Evolutionary conservation across 1,139 yeast species (phyloP), one percentile per base, ranked within the genome.

Genomic region (Sugiyamaella sp.): DNA sequence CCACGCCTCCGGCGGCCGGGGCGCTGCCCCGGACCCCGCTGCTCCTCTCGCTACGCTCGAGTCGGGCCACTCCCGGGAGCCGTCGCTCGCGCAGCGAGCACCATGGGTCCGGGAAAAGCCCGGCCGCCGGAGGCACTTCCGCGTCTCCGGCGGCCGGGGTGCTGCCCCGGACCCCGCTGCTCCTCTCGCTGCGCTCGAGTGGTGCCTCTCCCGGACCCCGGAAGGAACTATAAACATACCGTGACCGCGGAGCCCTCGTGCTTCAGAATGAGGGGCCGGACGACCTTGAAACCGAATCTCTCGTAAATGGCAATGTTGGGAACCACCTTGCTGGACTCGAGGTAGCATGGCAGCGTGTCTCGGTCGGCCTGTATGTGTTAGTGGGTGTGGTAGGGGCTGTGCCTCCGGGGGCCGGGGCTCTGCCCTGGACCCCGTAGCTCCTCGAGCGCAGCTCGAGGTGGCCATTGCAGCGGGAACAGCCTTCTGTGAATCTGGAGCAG

Each of bases 281-380:
- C 22, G 12, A 38, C 33, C 16, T 24, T 35, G 38, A 46, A 46
- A 4, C 51, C 51, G n/a, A 39, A 47, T 20, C 51, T 27, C 27
- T 47, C 51, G 19, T 47, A 47, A 8, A 47, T 46, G 6, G 44
- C 14, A 35, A 46, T 46, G 21, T 46, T 46, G 9, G 50, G 50
- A 2, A 33, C 21, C 24, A 25, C 40, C 40, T 47, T 25, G 29
- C 10, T 25, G 29, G 29, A 25, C 29, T 10, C 29, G 10, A 10
- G 9, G 9, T 10, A 6, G 5, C 9, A 25, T 6, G 29, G 29
- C 29, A 25, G 10, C 29, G 9, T 6, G 9, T 25, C 29, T 24
- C 29, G 9, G 29, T 24, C 10, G 9, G 5, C 29, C 29, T 10
- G 9, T 6, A 5, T 24, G n/a, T n/a, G n/a, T n/a, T n/a, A n/a